These are phyloP conservation scores for Colletotrichum sansevieriae DNA, from an alignment of 2,329 filamentous ascomycete species.

Conservation along the genomic window DNA sequence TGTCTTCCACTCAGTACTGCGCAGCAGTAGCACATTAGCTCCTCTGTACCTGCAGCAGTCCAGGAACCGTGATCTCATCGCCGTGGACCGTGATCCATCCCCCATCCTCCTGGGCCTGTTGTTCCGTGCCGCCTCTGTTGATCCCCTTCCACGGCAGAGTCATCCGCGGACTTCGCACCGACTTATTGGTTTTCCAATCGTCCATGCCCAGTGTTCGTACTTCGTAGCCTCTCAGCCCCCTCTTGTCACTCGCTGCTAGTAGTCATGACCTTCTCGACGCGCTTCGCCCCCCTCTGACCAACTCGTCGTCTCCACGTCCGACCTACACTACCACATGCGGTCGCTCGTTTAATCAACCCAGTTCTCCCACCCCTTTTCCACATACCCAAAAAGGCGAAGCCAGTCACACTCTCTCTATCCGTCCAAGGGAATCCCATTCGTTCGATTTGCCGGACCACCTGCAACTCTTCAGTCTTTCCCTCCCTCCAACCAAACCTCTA, in stretches of 20 bases:
- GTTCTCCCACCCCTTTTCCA: slow-evolving; percentile 36
- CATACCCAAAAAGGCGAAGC: slow-evolving; percentile 4
- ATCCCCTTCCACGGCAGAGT: slow-evolving; percentile 6
- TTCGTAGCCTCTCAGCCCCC: neutral
- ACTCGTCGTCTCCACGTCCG: slow-evolving; percentile 25
- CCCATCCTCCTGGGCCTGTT: slow-evolving; percentile 11
- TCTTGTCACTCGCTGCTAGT: neutral
- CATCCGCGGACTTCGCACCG: neutral
- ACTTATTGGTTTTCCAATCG: too few relatives aligned
- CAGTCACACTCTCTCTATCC: slow-evolving; percentile 18
- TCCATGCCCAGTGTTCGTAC: neutral
- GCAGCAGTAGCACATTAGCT: neutral
- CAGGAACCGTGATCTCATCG: slow-evolving; percentile 36
- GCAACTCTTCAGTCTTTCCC: slow-evolving; percentile 17
- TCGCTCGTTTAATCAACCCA: slow-evolving; percentile 38
- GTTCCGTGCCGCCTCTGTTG: slow-evolving; percentile 15
- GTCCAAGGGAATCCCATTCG: slow-evolving; percentile 33
- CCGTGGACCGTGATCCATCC: neutral
- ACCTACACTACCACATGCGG: neutral
- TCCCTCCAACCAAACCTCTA: slow-evolving; percentile 33
- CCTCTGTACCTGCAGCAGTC: slow-evolving; percentile 16
- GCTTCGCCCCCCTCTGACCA: slow-evolving; percentile 18
- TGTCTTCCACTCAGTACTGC: neutral
- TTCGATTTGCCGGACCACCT: slow-evolving; percentile 27
- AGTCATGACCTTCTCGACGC: slow-evolving; percentile 10